phyloP scores from a whole-genome alignment of 257 asterid species.

The Rubia yunnanensis region DNA sequence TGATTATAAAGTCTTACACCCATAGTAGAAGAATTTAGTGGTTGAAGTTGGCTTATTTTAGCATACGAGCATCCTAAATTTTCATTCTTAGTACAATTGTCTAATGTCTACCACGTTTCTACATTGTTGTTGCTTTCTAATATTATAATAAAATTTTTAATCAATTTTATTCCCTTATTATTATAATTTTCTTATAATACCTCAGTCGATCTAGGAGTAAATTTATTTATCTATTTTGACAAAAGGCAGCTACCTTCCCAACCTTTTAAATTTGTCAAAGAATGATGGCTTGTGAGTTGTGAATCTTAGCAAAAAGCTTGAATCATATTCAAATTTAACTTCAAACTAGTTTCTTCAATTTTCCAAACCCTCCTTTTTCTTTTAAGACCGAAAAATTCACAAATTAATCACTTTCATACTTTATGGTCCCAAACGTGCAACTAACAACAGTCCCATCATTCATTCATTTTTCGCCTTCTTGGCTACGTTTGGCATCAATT shows the following conservation, averaged over 20 bases:
- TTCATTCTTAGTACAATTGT: too few species aligned
- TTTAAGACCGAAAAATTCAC: background rate
- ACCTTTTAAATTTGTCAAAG: background rate
- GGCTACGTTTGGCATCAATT: background rate
- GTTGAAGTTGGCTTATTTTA: too few species aligned
- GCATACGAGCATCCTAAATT: too few species aligned
- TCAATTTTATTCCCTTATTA: too few species aligned
- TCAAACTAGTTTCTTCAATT: slow-evolving; percentile 23
- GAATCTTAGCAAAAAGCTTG: background rate
- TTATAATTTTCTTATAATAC: too few species aligned
- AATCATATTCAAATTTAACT: background rate
- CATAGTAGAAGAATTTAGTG: too few species aligned
- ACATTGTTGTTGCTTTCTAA: too few species aligned
- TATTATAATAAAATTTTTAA: too few species aligned
- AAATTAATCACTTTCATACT: background rate
- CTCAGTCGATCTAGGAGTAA: background rate
- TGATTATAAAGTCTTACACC: too few species aligned
- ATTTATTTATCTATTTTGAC: background rate
- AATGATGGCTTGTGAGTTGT: background rate
- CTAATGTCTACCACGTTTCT: too few species aligned
- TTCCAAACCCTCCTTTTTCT: background rate
- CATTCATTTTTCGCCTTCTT: background rate
- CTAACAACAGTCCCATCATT: background rate
- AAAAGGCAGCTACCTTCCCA: background rate
- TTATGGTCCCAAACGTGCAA: background rate